Conservation (phyloP, 2,329 filamentous ascomycete genomes). For the Talaromyces sp. region DNA sequence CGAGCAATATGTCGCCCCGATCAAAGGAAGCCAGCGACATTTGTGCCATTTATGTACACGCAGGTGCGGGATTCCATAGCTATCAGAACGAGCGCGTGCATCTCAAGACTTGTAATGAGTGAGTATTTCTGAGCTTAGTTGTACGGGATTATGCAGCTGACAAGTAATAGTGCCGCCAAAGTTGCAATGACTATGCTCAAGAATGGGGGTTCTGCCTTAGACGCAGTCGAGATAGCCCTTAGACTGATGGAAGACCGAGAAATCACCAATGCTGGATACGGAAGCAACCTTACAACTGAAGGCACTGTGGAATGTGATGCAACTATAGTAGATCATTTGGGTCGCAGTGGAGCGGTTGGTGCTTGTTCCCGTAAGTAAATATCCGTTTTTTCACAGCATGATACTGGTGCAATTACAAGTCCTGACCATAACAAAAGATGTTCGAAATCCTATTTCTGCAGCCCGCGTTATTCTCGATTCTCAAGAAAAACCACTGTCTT, state of each 20-base stretch:
- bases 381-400: constrained; percentile 2
- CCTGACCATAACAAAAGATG: constrained; percentile 51
- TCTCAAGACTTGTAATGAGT: constrained; percentile 83
- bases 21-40: constrained; percentile 42
- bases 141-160: constrained; percentile 1
- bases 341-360: constrained; percentile 87
- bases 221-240: constrained; percentile 86
- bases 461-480: constrained; percentile 77
- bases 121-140: constrained; percentile 36
- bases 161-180: constrained; percentile 63
- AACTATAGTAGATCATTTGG: constrained; percentile 82
- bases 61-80: constrained; percentile 91
- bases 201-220: constrained; percentile 71
- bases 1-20: constrained; percentile 24
- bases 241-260: constrained; percentile 85
- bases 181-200: constrained; percentile 76
- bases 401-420: background rate
- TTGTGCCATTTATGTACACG: constrained; percentile 88
- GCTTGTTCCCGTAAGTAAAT: constrained; percentile 76
- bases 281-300: constrained; percentile 88
- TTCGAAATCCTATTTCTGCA: constrained; percentile 87
- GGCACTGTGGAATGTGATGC: constrained; percentile 93
- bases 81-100: constrained; percentile 78
- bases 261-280: constrained; percentile 94
- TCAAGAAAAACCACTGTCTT: constrained; percentile 69